Evolutionary conservation across 305 asterid species (phyloP).

Genomic region (Ilex paraguariensis): DNA sequence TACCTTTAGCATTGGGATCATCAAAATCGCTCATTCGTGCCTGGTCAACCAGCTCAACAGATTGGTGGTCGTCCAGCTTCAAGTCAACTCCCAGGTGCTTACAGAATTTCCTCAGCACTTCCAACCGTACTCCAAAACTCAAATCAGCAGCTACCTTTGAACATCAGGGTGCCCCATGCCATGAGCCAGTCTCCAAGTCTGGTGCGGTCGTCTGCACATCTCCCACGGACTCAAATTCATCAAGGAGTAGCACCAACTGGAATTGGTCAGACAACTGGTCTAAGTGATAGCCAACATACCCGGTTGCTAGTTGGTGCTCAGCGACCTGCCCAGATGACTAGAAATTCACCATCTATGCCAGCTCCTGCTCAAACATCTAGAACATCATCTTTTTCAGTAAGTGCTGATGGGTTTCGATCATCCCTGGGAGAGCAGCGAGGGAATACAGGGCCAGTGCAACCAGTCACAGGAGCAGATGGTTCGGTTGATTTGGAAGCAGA

Average conservation of each 20-base stretch:
- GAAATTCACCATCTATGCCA: not conserved
- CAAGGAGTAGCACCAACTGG: constrained; percentile 25
- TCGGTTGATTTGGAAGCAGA: constrained; percentile 26
- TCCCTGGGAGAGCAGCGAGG: constrained; percentile 32
- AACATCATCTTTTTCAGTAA: constrained; percentile 20
- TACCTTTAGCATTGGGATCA: constrained; percentile 6
- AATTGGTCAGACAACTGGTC: constrained; percentile 15
- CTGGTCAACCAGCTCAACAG: constrained; percentile 28
- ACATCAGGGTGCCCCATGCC: constrained; percentile 13
- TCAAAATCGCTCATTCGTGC: constrained; percentile 10
- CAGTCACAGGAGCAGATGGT: constrained; percentile 25
- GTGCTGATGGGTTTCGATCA: constrained; percentile 19
- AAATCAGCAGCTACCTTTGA: constrained; percentile 13
- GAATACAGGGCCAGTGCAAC: constrained; percentile 7
- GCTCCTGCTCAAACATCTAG: constrained; percentile 15
- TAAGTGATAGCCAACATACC: constrained; percentile 26
- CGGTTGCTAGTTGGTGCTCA: constrained; percentile 14
- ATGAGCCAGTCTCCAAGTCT: constrained; percentile 25
- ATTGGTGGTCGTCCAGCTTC: constrained; percentile 22
- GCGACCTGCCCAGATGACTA: constrained; percentile 13
- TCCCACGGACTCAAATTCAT: constrained; percentile 23
- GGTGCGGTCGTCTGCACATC: constrained; percentile 14
- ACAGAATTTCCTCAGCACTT: constrained; percentile 21
- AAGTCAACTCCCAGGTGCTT: constrained; percentile 31
- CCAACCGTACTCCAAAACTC: constrained; percentile 19